Evolutionary conservation across 192 early-diverging fungal species (phyloP), one percentile per base, ranked within the genome.

Genomic region (Phlyctochytrium arcticum): DNA sequence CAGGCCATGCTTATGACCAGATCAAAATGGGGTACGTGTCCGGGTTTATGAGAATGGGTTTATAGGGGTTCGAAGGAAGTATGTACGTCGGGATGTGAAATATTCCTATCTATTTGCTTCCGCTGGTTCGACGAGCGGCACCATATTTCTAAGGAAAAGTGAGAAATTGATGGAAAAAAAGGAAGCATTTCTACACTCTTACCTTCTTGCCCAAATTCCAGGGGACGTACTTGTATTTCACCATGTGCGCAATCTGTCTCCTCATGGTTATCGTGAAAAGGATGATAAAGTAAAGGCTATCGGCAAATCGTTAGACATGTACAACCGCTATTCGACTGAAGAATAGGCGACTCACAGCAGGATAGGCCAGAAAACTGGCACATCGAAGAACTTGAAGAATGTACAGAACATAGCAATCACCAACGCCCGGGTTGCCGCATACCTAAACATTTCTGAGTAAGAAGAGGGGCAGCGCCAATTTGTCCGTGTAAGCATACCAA

Each of bases 301-400:
- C n/a, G n/a, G 42, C 32, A n/a, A 37, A 48, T 48, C 15, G 6
- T 37, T 68, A 54, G 34, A 19, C 15, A 46, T 1, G 34, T 4
- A 33, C 21, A 33, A 4, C n/a, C 3, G 32, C 3, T 17, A 7
- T 7, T 65, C 50, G 48, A 46, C n/a, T 2, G 64, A 36, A 27
- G 30, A 10, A 21, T 7, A 9, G n/a, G 15, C 12, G 24, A 53
- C 71, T 46, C 66, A 80, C 75, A 98, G 74, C 30, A 98, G 83
- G 67, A 98, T 98, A 3, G 97, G 97, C 97, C 97, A 99, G 77
- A 93, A 99, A 4, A 99, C 97, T 12, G 97, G 97, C 42, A 99
- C 84, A 67, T 99, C 94, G 69, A 98, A 88, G 48, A 90, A 68
- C n/a, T 82, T 57, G 74, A 93, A 67, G 65, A 96, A 82, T 44